Evolutionary conservation across 1,139 yeast species (phyloP), one percentile per base, ranked within the genome.

Genomic region (Geotrichum siamense): DNA sequence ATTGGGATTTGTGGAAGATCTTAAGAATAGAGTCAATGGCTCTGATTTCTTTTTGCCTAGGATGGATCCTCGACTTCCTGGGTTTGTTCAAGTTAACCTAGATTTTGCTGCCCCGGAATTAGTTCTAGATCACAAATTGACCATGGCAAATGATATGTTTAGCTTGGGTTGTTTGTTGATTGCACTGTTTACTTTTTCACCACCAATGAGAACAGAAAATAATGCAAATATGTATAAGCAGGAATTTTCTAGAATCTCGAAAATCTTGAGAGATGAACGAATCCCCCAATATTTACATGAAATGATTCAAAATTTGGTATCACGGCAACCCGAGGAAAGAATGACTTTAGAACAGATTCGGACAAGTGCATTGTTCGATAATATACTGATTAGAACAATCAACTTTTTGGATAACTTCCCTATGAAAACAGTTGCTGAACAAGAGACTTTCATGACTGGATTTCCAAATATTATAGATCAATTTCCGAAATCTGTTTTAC

Each of bases 381-480:
- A 89, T 50, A 84, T 91, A 44, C 67, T 89, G 43, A 79, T 91
- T 44, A 82, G 84, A 57, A 82, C 94, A 2, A 73, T 91, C 70
- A 77, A 82, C 62, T 82, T 83, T 56, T 63, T 91, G 40, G 97
- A 89, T 59, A 94, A 85, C 49, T 80, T 85, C 51, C 76, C 89
- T 6, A 85, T 95, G 1, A 82, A 84, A 53, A 65, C 80, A 1
- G 66, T 71, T 2, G 74, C 75, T 12, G 96, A 89, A 48, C 82
- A 82, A 55, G 63, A 75, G 30, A 70, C 78, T 0, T 87, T 86
- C 59, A 68, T 89, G 55, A 71, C 73, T 47, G 89, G 89, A 0
- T 67, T 89, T 43, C 65, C 75, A 12, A 64, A 68, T 13, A 70
- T 83, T 30, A 65, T 86, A 34, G 70, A 72, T 4, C 78, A 79